Base-by-base conservation (phyloP, 306 rosid genomes). In the Potentilla sterilis region DNA sequence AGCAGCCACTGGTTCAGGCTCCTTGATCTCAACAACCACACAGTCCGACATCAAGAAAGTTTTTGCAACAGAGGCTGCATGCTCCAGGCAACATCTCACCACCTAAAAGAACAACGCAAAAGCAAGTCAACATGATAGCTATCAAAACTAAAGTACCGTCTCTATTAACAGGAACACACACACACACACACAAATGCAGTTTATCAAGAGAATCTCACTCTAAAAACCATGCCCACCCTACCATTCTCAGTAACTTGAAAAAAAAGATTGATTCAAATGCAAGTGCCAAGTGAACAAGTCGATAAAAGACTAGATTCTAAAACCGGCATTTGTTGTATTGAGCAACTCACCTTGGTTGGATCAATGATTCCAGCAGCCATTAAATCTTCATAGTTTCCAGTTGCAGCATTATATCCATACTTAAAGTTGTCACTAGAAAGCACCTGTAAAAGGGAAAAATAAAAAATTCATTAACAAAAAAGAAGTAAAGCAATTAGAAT, bases 301-400 rank as follows among this genome's bases (percentile, higher is more conserved):
- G 34, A 9, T 55, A 9, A 55, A 55, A 7, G n/a, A 49, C 28
- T 28, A 28, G 28, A 28, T 28, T 28, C 28, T 28, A 28, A 28
- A 28, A 57, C 15, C 2, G 43, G 21, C 21, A 62, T 62, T 0
- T 5, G 12, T 12, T 34, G 32, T 18, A 40, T 7, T 34, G 47
- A 59, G 24, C 28, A 59, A 85, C 72, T 71, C 78, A 95, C 99
- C 98, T 96, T 96, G 32, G 99, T 92, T 7, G 99, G 99, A 73
- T 96, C 99, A 79, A 96, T 96, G 51, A 96, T 96, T 66, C 99
- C 99, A 10, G 92, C 99, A 64, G 98, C 82, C 99, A 96, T 96
- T 67, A 96, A 73, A 88, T 96, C 99, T 83, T 96, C 99, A 19
- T 96, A 96, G 8, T 92, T 86, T 51, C 99, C 99, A 1, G 99